Evolutionary conservation across 2,329 filamentous ascomycete genomes (phyloP).

Genomic region (Onygenales sp.): DNA sequence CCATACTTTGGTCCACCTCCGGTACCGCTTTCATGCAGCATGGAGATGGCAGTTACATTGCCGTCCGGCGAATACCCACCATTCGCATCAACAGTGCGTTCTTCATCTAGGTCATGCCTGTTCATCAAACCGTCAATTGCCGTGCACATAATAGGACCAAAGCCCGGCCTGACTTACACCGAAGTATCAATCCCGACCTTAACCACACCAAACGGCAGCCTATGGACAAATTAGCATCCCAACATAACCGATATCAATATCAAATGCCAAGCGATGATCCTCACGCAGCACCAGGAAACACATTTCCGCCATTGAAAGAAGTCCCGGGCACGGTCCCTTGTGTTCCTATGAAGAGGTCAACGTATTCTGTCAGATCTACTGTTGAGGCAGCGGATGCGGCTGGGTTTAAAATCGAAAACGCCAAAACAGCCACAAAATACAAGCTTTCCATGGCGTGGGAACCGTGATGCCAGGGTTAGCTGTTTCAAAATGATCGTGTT

Average conservation of each 20-base stretch:
- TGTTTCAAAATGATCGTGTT: too few relatives aligned
- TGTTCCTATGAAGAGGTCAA: constrained; percentile 40
- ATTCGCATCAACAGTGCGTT: constrained; percentile 27
- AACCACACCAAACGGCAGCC: constrained; percentile 31
- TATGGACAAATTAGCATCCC: too few relatives aligned
- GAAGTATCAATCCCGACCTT: constrained; percentile 35
- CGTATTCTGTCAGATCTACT: constrained; percentile 27
- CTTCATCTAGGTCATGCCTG: too few relatives aligned
- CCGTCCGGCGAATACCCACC: constrained; percentile 40
- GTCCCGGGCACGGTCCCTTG: constrained; percentile 35
- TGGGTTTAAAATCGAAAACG: too few relatives aligned
- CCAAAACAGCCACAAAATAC: too few relatives aligned
- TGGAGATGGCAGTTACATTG: constrained; percentile 40
- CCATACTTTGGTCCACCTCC: constrained; percentile 36
- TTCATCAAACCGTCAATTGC: too few relatives aligned
- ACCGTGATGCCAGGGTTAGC: too few relatives aligned
- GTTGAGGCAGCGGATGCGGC: background rate
- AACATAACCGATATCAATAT: too few relatives aligned
- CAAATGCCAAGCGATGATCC: too few relatives aligned
- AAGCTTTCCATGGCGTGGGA: too few relatives aligned
- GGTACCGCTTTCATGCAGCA: constrained; percentile 43
- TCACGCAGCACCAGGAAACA: constrained; percentile 35
- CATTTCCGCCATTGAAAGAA: constrained; percentile 32
- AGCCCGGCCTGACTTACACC: constrained; percentile 19
- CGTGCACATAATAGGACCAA: too few relatives aligned